Evolutionary conservation across 139 green algal species (phyloP).

Genomic region (Zygnema cylindricum): DNA sequence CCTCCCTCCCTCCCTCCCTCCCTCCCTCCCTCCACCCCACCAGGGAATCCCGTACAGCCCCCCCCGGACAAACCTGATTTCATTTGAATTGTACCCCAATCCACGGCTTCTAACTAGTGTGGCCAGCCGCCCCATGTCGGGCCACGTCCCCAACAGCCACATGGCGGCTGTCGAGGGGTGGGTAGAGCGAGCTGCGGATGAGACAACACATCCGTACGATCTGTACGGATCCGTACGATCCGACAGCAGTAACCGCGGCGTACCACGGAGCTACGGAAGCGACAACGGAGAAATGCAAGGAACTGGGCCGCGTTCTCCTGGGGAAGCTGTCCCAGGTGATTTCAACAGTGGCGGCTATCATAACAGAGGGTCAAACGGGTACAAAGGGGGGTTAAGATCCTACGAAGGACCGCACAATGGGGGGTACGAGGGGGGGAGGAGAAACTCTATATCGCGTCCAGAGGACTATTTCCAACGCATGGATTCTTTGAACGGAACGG

Average conservation of each 20-base stretch:
- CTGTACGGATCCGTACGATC: background rate
- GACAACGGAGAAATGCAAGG: background rate
- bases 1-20: constrained; percentile 14
- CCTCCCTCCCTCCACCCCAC: constrained; percentile 12
- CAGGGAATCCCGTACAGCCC: constrained; percentile 71
- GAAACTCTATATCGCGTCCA: background rate
- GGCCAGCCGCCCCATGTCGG: background rate
- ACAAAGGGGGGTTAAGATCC: background rate
- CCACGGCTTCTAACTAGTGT: background rate
- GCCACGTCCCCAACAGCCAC: background rate
- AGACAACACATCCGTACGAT: background rate
- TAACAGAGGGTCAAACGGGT: background rate
- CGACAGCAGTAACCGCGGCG: background rate
- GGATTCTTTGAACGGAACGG: background rate
- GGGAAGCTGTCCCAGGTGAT: background rate
- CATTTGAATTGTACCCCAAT: constrained; percentile 53
- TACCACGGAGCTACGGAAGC: background rate
- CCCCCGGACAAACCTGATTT: constrained; percentile 82
- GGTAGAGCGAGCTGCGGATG: background rate
- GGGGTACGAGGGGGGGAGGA: background rate
- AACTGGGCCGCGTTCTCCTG: background rate
- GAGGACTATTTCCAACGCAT: background rate
- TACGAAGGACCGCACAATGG: background rate
- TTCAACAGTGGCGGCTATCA: background rate
- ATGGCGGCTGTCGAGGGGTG: background rate